These are phyloP conservation scores for Linum trigynum DNA, from an alignment of 345 rosid species.

Conservation along the genomic window DNA sequence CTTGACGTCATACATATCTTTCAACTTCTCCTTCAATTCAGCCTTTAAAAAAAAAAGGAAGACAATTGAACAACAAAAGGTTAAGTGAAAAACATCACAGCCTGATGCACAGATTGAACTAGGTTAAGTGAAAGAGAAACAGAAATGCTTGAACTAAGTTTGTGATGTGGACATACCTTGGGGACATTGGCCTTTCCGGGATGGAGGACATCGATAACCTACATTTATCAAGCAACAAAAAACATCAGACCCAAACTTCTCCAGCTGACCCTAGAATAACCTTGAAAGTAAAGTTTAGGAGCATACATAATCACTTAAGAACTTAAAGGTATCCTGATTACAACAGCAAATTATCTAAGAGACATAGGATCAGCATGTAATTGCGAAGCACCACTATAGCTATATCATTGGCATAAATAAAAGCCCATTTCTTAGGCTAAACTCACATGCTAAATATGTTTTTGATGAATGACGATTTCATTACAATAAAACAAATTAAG, in stretches of 20 bases:
- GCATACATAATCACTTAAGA: no score
- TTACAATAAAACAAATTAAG: no score
- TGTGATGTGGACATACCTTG: constrained; percentile 38
- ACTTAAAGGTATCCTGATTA: no score
- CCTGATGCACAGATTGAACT: no score
- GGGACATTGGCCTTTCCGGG: constrained; percentile 93
- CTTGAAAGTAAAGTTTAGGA: neutral
- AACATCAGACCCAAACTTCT: neutral
- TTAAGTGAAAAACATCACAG: neutral
- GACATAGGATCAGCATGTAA: no score
- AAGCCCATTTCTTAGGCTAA: no score
- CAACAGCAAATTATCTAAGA: no score
- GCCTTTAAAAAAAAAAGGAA: constrained; percentile 28
- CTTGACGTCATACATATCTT: constrained; percentile 76
- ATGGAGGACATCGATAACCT: constrained; percentile 94
- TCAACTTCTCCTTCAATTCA: constrained; percentile 81
- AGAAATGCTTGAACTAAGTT: neutral
- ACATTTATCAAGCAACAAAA: constrained; percentile 2
- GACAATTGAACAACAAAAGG: neutral
- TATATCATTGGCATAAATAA: no score
- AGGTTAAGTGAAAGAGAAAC: constrained; percentile 2
- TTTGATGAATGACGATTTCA: no score
- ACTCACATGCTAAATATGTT: no score
- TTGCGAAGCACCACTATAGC: no score
- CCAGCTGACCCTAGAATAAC: neutral